phyloP scores from a whole-genome alignment of 768 basidiomycete species.

The Mycena chlorophos region DNA sequence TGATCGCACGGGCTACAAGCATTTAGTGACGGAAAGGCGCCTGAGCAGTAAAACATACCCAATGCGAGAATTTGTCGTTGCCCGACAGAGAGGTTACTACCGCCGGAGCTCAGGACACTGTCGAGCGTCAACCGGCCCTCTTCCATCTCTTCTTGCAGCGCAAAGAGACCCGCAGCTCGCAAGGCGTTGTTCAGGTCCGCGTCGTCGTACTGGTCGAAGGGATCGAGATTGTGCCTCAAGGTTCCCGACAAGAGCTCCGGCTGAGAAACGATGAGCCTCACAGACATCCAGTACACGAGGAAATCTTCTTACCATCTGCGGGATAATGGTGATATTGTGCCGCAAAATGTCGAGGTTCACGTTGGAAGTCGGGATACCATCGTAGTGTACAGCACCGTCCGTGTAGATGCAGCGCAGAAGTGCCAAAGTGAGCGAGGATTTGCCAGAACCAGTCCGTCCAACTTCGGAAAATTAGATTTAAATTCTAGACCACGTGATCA shows the following conservation, averaged over 20 bases:
- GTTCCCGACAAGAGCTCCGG: conserved; percentile 34
- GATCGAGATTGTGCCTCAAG: conserved; percentile 19
- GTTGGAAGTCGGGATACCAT: conserved; percentile 45
- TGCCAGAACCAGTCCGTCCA: conserved; percentile 30
- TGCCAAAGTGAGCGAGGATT: conserved; percentile 44
- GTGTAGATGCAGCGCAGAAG: conserved; percentile 56
- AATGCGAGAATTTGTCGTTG: conserved; percentile 53
- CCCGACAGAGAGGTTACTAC: conserved; percentile 51
- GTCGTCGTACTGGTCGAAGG: conserved; percentile 51
- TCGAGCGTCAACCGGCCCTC: conserved; percentile 33
- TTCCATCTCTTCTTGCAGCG: conserved; percentile 34
- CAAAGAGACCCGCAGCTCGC: conserved; percentile 36
- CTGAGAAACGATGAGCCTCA: conserved; percentile 13
- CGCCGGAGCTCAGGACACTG: conserved; percentile 62
- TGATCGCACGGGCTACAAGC: conserved; percentile 56
- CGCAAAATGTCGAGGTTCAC: conserved; percentile 58
- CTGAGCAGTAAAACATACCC: conserved; percentile 21
- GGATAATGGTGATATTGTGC: conserved; percentile 58
- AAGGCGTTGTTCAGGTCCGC: conserved; percentile 50
- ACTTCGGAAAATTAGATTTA: conserved; percentile 29
- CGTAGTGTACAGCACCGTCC: conserved; percentile 53
- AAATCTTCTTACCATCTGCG: conserved; percentile 37
- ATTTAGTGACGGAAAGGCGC: conserved; percentile 23
- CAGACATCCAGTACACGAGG: background rate
- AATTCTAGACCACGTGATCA: background rate